phyloP scores from a whole-genome alignment of 2,329 filamentous ascomycete genomes.

The Arthroderma sp. region DNA sequence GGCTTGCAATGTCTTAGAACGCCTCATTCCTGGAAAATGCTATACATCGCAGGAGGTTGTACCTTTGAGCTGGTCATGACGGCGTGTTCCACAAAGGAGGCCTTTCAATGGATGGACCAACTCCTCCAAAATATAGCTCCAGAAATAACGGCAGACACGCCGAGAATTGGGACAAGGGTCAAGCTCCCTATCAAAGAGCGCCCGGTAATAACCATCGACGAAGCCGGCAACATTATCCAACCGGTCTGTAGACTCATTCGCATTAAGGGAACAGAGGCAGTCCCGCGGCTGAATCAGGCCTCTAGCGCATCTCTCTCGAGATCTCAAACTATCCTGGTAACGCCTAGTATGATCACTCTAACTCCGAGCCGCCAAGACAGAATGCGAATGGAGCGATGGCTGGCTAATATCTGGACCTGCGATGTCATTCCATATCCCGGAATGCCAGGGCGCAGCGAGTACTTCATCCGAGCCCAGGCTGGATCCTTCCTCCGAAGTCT shows the following conservation, averaged over 20 bases:
- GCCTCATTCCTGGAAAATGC: constrained; percentile 80
- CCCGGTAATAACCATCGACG: constrained; percentile 62
- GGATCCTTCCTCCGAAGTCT: constrained; percentile 80
- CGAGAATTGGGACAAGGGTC: constrained; percentile 11
- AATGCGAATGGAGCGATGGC: constrained; percentile 58
- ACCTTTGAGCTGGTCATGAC: constrained; percentile 78
- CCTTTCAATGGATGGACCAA: constrained; percentile 64
- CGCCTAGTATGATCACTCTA: constrained; percentile 57
- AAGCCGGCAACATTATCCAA: constrained; percentile 22
- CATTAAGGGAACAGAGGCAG: constrained; percentile 15
- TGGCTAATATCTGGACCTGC: constrained; percentile 74
- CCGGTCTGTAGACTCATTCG: constrained; percentile 6
- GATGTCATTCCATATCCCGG: constrained; percentile 72
- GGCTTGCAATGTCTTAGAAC: constrained; percentile 79
- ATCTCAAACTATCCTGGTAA: constrained; percentile 53
- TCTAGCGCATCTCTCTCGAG: constrained; percentile 10
- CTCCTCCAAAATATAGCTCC: constrained; percentile 44
- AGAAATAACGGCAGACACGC: constrained; percentile 25
- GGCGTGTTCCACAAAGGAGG: constrained; percentile 70
- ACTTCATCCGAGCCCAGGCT: constrained; percentile 64
- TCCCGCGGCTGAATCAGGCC: constrained; percentile 7
- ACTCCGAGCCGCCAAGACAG: constrained; percentile 64
- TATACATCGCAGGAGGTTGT: constrained; percentile 65
- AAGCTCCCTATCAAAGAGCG: constrained; percentile 11
- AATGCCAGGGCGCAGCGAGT: constrained; percentile 58